Percentiles rank a stretch among this genome's conserved stretches.
Conservation (phyloP, 2,329 filamentous ascomycete species). For the Sclerotinia nivalis region DNA sequence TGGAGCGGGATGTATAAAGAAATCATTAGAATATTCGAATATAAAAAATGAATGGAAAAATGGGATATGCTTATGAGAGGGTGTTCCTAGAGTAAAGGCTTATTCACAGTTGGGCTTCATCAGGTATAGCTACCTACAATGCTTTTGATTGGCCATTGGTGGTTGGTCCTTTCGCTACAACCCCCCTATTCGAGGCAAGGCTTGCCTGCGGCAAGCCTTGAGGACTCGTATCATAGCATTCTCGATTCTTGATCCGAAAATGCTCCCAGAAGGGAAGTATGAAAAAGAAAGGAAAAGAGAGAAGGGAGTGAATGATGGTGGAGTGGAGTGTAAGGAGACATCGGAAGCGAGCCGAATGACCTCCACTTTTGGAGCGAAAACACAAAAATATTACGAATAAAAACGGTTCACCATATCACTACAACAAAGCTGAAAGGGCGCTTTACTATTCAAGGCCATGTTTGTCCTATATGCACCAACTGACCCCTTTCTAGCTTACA, state of each 20-base stretch:
- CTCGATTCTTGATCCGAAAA: conserved; percentile 39
- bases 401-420: neutral
- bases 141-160: neutral
- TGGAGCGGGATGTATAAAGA: neutral
- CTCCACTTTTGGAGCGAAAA: neutral
- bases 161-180: neutral
- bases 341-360: neutral
- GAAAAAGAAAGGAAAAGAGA: conserved; percentile 32
- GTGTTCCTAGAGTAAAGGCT: neutral
- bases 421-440: neutral
- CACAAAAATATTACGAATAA: neutral
- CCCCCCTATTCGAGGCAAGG: neutral
- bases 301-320: neutral
- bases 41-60: neutral
- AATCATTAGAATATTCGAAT: neutral
- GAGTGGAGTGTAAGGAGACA: neutral
- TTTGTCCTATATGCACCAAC: conserved; percentile 6
- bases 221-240: conserved; percentile 14
- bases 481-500: neutral
- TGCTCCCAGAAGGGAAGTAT: conserved; percentile 44
- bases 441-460: neutral
- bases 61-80: neutral
- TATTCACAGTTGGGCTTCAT: neutral
- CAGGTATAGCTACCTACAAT: neutral
- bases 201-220: neutral